phyloP scores from a whole-genome alignment of 2,329 filamentous ascomycete species.

The Colletotrichum spaethianum region DNA sequence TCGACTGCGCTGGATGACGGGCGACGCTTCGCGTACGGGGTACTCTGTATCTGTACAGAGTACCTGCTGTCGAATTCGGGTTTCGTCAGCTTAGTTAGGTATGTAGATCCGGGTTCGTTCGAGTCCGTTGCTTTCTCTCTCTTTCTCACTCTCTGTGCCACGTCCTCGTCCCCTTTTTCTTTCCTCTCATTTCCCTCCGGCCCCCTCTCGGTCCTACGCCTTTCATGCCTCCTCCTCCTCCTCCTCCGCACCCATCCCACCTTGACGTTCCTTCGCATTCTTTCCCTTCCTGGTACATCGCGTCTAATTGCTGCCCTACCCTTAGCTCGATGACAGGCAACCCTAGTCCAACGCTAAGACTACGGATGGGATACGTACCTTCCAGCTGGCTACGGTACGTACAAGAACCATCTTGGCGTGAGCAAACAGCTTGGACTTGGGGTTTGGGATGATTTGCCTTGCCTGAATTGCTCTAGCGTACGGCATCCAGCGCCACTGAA shows the following conservation, averaged over 20 bases:
- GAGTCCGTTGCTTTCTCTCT: neutral
- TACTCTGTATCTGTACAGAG: neutral
- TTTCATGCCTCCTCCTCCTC: neutral
- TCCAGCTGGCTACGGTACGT: neutral
- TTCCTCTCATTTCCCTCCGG: neutral
- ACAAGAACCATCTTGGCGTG: neutral
- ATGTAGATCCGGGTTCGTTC: neutral
- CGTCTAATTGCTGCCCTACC: constrained; percentile 12
- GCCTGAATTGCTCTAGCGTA: constrained; percentile 6
- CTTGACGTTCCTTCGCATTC: neutral
- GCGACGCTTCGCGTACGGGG: neutral
- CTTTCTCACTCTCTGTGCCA: neutral
- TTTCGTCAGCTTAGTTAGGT: too few relatives aligned
- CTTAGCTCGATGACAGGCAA: neutral
- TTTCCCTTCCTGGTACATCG: neutral
- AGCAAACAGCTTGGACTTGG: constrained; percentile 2
- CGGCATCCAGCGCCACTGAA: constrained; percentile 11
- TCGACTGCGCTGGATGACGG: neutral
- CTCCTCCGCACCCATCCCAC: constrained; percentile 4
- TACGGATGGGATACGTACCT: neutral
- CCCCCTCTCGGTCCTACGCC: neutral
- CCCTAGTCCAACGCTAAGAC: neutral
- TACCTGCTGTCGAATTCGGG: too few relatives aligned
- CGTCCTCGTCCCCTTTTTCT: neutral
- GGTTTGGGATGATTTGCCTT: constrained; percentile 1